phyloP scores from a whole-genome alignment of 371 early-diverging fungal species.

The Mucor circinelloides region DNA sequence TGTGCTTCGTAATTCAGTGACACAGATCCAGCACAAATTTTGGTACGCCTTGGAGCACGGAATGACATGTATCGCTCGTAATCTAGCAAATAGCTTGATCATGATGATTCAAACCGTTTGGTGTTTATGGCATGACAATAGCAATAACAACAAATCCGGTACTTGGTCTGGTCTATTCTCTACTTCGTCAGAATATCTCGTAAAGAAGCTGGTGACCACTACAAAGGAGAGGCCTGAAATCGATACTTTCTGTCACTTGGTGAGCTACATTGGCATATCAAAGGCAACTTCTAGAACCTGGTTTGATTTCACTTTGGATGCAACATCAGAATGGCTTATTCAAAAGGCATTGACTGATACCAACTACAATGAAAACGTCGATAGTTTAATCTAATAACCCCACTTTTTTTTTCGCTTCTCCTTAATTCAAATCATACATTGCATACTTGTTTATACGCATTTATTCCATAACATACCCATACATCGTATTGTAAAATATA shows the following conservation, averaged over 20 bases:
- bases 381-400: conserved; percentile 7
- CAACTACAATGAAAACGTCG: neutral
- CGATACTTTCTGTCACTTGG: conserved; percentile 3
- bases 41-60: conserved; percentile 25
- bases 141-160: neutral
- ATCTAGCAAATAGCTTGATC: conserved; percentile 11
- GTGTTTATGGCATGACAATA: conserved; percentile 7
- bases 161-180: neutral
- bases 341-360: neutral
- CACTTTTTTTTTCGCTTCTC: neutral
- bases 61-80: conserved; percentile 12
- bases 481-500: neutral
- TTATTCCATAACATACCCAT: neutral
- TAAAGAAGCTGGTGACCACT: neutral
- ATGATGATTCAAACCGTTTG: conserved; percentile 10
- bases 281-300: conserved; percentile 9
- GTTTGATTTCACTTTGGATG: conserved; percentile 17
- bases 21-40: conserved; percentile 13
- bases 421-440: neutral
- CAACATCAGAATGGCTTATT: conserved; percentile 23
- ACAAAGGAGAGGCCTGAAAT: conserved; percentile 21
- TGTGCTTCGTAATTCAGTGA: conserved; percentile 8
- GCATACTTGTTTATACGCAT: conserved; percentile 15
- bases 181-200: conserved; percentile 8
- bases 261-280: conserved; percentile 19